Evolutionary conservation across 805 yeast species (phyloP).

Genomic region (Pichia nanzhaoensis): DNA sequence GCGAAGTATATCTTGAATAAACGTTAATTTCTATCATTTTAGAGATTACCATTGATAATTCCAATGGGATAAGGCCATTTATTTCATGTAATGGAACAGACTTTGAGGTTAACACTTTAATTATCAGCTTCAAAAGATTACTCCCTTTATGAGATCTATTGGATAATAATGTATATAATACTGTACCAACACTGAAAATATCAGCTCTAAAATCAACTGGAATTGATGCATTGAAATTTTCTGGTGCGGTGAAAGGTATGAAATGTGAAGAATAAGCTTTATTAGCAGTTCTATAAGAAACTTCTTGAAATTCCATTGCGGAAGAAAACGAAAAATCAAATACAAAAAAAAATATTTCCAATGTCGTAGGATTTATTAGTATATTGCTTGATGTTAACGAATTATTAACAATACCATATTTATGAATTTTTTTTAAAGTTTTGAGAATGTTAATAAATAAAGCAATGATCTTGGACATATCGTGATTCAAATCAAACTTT

Average conservation of each 20-base stretch:
- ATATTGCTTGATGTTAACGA: conserved; percentile 37
- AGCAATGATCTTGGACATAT: conserved; percentile 20
- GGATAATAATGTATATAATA: conserved; percentile 41
- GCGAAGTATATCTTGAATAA: conserved; percentile 32
- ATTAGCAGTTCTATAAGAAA: conserved; percentile 38
- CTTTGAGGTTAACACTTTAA: conserved; percentile 35
- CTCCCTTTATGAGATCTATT: conserved; percentile 38
- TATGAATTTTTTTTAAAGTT: conserved; percentile 31
- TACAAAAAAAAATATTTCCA: conserved; percentile 35
- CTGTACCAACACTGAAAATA: conserved; percentile 43
- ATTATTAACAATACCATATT: conserved; percentile 40
- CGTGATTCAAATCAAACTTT: conserved; percentile 7
- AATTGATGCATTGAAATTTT: conserved; percentile 35
- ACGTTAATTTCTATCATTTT: conserved; percentile 37
- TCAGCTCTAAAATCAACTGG: conserved; percentile 43
- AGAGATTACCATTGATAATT: conserved; percentile 36
- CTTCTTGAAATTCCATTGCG: conserved; percentile 35
- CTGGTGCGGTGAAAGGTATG: conserved; percentile 46
- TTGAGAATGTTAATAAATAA: conserved; percentile 21
- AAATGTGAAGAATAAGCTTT: conserved; percentile 32
- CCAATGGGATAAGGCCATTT: conserved; percentile 27
- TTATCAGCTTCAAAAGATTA: conserved; percentile 33
- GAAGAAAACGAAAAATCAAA: conserved; percentile 44
- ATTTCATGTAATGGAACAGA: conserved; percentile 36
- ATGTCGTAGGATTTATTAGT: conserved; percentile 28